These are phyloP conservation scores for Crucibulum laeve DNA, from an alignment of 768 basidiomycete genomes.

Conservation along the genomic window DNA sequence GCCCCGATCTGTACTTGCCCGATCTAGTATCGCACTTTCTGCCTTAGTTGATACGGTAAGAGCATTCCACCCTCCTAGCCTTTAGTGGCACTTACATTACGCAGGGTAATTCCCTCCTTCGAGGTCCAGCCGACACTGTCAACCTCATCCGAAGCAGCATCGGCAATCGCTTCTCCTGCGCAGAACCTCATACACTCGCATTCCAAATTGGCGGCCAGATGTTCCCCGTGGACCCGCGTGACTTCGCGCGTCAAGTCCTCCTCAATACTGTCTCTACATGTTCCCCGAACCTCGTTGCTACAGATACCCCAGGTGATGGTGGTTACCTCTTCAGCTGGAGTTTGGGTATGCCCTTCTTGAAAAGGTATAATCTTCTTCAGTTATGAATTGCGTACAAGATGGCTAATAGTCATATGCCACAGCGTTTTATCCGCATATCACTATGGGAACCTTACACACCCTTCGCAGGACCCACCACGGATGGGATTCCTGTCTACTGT, in stretches of 20 bases:
- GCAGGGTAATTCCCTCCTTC: conserved; percentile 74
- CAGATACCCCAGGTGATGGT: conserved; percentile 55
- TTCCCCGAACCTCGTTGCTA: conserved; percentile 48
- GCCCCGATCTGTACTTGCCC: conserved; percentile 48
- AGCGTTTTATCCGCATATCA: conserved; percentile 68
- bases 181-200: conserved; percentile 53
- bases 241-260: conserved; percentile 48
- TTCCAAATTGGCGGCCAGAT: conserved; percentile 66
- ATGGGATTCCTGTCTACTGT: conserved; percentile 74
- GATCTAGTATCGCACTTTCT: conserved; percentile 47
- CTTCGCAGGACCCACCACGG: conserved; percentile 62
- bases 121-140: conserved; percentile 68
- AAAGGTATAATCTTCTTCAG: conserved; percentile 40
- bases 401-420: not conserved
- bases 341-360: conserved; percentile 72
- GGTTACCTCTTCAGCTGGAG: conserved; percentile 75
- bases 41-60: conserved; percentile 71
- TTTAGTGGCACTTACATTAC: not conserved
- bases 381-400: not conserved
- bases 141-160: conserved; percentile 37
- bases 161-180: conserved; percentile 48
- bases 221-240: conserved; percentile 75
- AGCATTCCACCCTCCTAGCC: not conserved
- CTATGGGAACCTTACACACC: conserved; percentile 68
- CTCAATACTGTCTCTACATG: conserved; percentile 38